Conservation (phyloP, 805 yeast genomes). For the Candida gorgasii region DNA sequence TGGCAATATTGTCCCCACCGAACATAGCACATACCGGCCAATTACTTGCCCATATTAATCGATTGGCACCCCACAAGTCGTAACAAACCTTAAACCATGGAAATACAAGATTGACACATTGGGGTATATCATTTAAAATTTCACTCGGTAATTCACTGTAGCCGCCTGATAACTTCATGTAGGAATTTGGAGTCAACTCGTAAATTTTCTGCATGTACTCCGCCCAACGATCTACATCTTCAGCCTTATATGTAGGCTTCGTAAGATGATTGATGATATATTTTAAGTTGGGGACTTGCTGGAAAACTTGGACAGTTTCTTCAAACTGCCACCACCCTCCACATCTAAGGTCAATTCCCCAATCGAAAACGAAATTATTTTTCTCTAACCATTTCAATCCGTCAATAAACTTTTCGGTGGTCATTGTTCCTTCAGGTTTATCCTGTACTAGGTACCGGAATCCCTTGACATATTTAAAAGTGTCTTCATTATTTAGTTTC, state of each 20-base stretch:
- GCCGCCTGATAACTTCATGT: constrained; percentile 43
- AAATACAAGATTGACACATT: constrained; percentile 18
- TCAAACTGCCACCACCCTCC: constrained; percentile 43
- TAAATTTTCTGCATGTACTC: constrained; percentile 20
- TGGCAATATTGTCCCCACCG: constrained; percentile 15
- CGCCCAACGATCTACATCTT: constrained; percentile 20
- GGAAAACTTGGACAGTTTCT: constrained; percentile 32
- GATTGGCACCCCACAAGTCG: constrained; percentile 30
- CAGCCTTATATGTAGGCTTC: constrained; percentile 35
- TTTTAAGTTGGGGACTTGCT: constrained; percentile 25
- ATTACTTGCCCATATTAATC: constrained; percentile 44
- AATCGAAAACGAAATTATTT: constrained; percentile 35
- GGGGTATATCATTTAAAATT: constrained; percentile 13
- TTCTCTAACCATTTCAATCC: constrained; percentile 34
- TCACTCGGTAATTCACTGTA: constrained; percentile 37
- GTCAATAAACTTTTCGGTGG: constrained; percentile 25
- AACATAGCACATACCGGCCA: constrained; percentile 44
- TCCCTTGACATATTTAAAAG: constrained; percentile 31
- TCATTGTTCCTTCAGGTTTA: constrained; percentile 38
- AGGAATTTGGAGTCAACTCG: constrained; percentile 22
- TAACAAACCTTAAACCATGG: constrained; percentile 35
- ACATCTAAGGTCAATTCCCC: constrained; percentile 41
- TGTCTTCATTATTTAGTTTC: constrained; percentile 7
- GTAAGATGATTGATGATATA: constrained; percentile 44
- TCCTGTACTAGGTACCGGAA: constrained; percentile 47